Evolutionary conservation across 1,139 yeast species (phyloP).

Genomic region (Lodderomyces parapsilosis): DNA sequence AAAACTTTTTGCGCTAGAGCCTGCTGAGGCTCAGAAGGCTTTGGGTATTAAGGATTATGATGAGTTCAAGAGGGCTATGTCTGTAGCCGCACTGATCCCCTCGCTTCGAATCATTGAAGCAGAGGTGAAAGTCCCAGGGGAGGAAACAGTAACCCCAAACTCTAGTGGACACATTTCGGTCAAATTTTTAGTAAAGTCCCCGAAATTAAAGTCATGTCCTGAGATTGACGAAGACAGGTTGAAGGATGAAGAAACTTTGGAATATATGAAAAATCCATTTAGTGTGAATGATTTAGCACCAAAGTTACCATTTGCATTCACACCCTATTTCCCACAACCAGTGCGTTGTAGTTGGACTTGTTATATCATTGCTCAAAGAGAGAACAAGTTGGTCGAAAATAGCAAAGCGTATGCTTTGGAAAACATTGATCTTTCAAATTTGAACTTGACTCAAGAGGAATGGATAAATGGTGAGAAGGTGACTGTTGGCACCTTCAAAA

Average conservation of each 20-base stretch:
- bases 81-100: conserved; percentile 69
- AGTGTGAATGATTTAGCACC: conserved; percentile 67
- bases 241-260: conserved; percentile 54
- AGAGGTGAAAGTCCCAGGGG: conserved; percentile 87
- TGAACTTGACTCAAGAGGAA: conserved; percentile 48
- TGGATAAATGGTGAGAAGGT: conserved; percentile 47
- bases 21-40: conserved; percentile 53
- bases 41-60: conserved; percentile 54
- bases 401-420: conserved; percentile 55
- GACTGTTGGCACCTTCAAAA: conserved; percentile 66
- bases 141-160: conserved; percentile 64
- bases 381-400: conserved; percentile 70
- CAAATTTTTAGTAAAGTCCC: conserved; percentile 74
- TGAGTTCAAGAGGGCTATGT: conserved; percentile 48
- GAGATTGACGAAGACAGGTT: conserved; percentile 40
- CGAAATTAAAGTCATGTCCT: conserved; percentile 60
- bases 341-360: conserved; percentile 65
- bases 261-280: conserved; percentile 70
- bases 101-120: conserved; percentile 67
- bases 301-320: conserved; percentile 54
- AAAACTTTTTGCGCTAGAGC: conserved; percentile 58
- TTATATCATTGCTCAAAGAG: conserved; percentile 67
- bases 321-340: conserved; percentile 72
- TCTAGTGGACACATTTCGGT: conserved; percentile 74
- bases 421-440: conserved; percentile 55